Evolutionary conservation across 495 filamentous ascomycete genomes (phyloP).

Genomic region (Viridothelium virens): DNA sequence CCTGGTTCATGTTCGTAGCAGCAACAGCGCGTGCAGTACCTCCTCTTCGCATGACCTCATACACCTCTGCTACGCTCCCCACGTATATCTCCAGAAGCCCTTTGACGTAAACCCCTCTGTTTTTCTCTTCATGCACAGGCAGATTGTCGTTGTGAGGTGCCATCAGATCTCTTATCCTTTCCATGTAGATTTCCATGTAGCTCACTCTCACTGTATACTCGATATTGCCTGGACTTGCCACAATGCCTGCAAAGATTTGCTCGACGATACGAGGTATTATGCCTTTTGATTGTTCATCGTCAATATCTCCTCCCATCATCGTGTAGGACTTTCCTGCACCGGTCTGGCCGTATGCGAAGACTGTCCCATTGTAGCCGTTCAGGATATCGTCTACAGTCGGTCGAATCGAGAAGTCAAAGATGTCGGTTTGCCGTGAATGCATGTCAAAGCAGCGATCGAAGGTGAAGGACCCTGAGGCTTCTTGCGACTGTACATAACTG

Average conservation of each 20-base stretch:
- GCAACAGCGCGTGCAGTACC: constrained; percentile 84
- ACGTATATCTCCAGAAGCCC: constrained; percentile 93
- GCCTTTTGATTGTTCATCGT: constrained; percentile 79
- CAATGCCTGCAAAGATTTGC: constrained; percentile 92
- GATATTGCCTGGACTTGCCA: constrained; percentile 83
- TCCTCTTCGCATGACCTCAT: constrained; percentile 92
- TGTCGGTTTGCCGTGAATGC: constrained; percentile 74
- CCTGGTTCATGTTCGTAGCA: constrained; percentile 99
- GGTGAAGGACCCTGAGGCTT: constrained; percentile 79
- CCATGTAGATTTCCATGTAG: constrained; percentile 99
- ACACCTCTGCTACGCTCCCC: constrained; percentile 89
- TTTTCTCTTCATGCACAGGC: constrained; percentile 95
- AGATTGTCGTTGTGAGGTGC: constrained; percentile 91
- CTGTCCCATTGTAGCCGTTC: constrained; percentile 98
- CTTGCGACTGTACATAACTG: constrained; percentile 55
- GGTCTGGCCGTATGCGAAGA: constrained; percentile 98
- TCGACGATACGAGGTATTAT: constrained; percentile 96
- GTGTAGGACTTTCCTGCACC: constrained; percentile 98
- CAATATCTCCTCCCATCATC: constrained; percentile 98
- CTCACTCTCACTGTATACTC: constrained; percentile 96
- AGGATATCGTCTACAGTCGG: constrained; percentile 95
- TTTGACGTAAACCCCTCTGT: constrained; percentile 92
- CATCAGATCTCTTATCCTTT: constrained; percentile 88
- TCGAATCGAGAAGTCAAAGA: constrained; percentile 96
- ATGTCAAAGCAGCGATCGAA: constrained; percentile 97